Percentiles rank a stretch among this genome's conserved stretches.
These are phyloP conservation scores for Mycena maculata DNA, from an alignment of 768 basidiomycete species.

Conservation along the genomic window DNA sequence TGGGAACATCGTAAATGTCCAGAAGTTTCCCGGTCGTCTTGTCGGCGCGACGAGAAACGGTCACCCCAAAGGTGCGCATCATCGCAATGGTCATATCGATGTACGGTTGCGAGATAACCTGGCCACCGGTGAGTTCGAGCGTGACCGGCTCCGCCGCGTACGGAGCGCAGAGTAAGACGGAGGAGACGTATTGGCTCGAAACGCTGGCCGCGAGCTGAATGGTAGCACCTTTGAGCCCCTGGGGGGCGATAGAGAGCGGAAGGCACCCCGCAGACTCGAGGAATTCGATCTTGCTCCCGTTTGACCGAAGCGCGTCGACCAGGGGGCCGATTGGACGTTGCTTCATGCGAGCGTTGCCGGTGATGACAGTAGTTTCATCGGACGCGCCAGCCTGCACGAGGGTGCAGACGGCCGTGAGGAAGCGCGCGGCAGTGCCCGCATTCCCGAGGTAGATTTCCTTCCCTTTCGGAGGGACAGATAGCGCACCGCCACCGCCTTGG, in stretches of 20 bases:
- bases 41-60: constrained; percentile 75
- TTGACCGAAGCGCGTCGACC: constrained; percentile 87
- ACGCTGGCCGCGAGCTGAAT: constrained; percentile 94
- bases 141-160: constrained; percentile 88
- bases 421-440: constrained; percentile 97
- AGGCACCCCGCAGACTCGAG: constrained; percentile 87
- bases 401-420: constrained; percentile 96
- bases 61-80: constrained; percentile 93
- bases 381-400: constrained; percentile 68
- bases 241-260: constrained; percentile 85
- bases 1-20: constrained; percentile 91
- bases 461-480: constrained; percentile 80
- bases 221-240: constrained; percentile 83
- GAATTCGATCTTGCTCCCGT: constrained; percentile 83
- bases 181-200: constrained; percentile 98
- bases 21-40: constrained; percentile 66
- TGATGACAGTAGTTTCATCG: constrained; percentile 78
- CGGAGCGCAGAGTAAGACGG: constrained; percentile 95
- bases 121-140: constrained; percentile 91
- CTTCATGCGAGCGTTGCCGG: constrained; percentile 99
- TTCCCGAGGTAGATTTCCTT: constrained; percentile 96
- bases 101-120: constrained; percentile 98
- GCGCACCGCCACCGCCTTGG: constrained; percentile 82
- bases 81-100: constrained; percentile 99
- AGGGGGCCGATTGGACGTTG: constrained; percentile 97